A percentile compares a stretch with the other conserved stretches of the same genome.
Conservation (phyloP, 306 rosid species). For the Pueraria montana region DNA sequence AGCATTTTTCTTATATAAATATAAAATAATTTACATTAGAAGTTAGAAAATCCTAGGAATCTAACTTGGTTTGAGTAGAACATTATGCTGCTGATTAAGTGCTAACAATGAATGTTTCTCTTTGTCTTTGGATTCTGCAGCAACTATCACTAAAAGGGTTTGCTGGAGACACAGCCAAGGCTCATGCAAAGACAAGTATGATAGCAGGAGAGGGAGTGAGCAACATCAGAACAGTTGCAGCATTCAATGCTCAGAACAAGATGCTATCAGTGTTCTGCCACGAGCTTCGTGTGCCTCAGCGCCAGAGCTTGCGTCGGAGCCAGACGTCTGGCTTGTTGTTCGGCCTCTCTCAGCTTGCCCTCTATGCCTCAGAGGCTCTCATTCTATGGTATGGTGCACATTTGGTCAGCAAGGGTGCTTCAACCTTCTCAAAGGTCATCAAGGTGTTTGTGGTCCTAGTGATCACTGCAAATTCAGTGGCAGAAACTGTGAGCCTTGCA, state of each 20-base stretch:
- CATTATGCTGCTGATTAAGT: constrained; percentile 26
- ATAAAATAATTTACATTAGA: neutral
- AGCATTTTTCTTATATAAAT: neutral
- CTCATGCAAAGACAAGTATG: constrained; percentile 99
- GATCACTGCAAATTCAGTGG: constrained; percentile 96
- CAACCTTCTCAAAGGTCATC: constrained; percentile 91
- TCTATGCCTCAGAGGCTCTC: constrained; percentile 92
- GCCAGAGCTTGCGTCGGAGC: constrained; percentile 88
- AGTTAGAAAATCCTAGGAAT: neutral
- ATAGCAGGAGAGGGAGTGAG: constrained; percentile 99
- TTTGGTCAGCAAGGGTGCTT: constrained; percentile 82
- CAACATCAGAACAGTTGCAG: constrained; percentile 97
- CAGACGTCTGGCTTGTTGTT: constrained; percentile 79
- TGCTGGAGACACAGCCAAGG: constrained; percentile 99
- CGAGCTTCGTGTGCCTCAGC: constrained; percentile 81
- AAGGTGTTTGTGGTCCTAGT: constrained; percentile 95
- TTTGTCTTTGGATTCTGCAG: constrained; percentile 58
- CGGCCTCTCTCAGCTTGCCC: constrained; percentile 92
- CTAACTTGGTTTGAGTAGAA: neutral
- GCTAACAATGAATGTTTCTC: constrained; percentile 34
- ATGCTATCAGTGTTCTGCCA: constrained; percentile 77
- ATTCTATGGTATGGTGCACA: constrained; percentile 95
- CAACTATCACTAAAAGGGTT: constrained; percentile 98
- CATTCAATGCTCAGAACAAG: constrained; percentile 94
- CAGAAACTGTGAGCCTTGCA: constrained; percentile 98